Conservation (phyloP, 192 early-diverging fungal genomes). For the Funneliformis geosporum region DNA sequence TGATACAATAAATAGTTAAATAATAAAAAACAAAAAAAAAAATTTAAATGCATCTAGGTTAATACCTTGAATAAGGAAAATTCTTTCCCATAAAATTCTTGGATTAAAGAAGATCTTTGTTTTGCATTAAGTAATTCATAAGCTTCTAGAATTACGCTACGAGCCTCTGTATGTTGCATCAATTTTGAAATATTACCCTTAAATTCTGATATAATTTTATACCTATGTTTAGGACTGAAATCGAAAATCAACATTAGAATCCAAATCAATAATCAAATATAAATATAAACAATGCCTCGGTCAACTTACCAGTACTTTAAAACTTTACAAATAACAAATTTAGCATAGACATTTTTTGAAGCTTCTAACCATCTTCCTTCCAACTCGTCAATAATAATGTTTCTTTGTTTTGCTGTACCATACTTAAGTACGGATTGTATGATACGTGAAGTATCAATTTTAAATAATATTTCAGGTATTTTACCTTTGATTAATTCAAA, state of each 20-base stretch:
- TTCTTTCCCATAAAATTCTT: constrained; percentile 95
- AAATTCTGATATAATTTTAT: constrained; percentile 75
- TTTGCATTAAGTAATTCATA: constrained; percentile 75
- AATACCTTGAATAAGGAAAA: constrained; percentile 79
- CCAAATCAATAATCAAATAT: not conserved
- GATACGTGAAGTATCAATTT: constrained; percentile 93
- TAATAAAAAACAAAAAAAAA: not conserved
- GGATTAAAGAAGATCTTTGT: constrained; percentile 73
- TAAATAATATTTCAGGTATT: constrained; percentile 87
- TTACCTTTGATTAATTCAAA: constrained; percentile 68
- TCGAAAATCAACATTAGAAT: too few species aligned
- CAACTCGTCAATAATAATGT: constrained; percentile 79
- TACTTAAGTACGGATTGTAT: constrained; percentile 92
- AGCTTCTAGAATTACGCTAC: constrained; percentile 79
- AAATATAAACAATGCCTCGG: not conserved
- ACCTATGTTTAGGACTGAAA: constrained; percentile 62
- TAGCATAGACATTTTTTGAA: constrained; percentile 79
- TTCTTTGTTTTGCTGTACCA: constrained; percentile 75
- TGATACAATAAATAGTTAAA: too few species aligned
- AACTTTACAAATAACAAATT: constrained; percentile 85
- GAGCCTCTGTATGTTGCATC: constrained; percentile 89
- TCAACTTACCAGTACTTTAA: constrained; percentile 73
- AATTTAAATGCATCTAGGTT: not conserved
- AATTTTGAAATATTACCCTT: constrained; percentile 79
- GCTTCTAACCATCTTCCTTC: constrained; percentile 73